A percentile compares a stretch with the other conserved stretches of the same genome.
Conservation (phyloP, 495 filamentous ascomycete species). For the Chaetomium tenue region DNA sequence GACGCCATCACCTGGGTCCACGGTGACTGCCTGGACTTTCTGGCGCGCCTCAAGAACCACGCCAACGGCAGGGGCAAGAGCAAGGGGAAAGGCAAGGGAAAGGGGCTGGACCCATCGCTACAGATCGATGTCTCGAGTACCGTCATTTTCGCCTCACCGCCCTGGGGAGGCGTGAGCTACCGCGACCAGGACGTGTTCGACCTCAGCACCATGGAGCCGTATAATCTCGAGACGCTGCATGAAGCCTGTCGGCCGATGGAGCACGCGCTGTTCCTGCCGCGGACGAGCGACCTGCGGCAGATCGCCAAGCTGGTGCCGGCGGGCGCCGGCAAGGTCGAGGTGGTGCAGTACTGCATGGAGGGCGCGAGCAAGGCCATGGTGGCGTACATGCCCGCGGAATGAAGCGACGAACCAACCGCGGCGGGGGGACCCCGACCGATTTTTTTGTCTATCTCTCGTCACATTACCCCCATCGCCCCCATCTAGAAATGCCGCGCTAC, state of each 20-base stretch:
- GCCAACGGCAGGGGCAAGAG: not conserved
- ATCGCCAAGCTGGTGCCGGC: constrained; percentile 59
- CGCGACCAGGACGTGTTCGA: constrained; percentile 75
- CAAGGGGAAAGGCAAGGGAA: constrained; percentile 1
- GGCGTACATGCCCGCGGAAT: constrained; percentile 47
- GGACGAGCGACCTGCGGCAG: constrained; percentile 83
- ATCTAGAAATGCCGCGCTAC: not conserved
- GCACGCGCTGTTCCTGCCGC: constrained; percentile 76
- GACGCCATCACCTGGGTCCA: constrained; percentile 75
- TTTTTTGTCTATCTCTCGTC: not conserved
- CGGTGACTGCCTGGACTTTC: constrained; percentile 71
- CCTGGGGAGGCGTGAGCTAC: constrained; percentile 92
- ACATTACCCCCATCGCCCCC: not conserved
- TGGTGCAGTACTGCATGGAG: constrained; percentile 88
- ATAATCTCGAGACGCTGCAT: constrained; percentile 64
- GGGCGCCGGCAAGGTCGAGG: constrained; percentile 52
- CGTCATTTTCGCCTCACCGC: constrained; percentile 84
- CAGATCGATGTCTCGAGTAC: constrained; percentile 40
- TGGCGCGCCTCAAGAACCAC: constrained; percentile 32
- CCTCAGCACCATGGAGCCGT: constrained; percentile 83
- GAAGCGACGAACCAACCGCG: not conserved
- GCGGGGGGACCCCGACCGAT: not conserved
- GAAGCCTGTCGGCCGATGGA: constrained; percentile 54
- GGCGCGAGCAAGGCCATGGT: constrained; percentile 80
- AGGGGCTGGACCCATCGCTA: constrained; percentile 38